A percentile compares a stretch with the other conserved stretches of the same genome.
Conservation (phyloP, 495 filamentous ascomycete species). For the Penicillium fimorum region DNA sequence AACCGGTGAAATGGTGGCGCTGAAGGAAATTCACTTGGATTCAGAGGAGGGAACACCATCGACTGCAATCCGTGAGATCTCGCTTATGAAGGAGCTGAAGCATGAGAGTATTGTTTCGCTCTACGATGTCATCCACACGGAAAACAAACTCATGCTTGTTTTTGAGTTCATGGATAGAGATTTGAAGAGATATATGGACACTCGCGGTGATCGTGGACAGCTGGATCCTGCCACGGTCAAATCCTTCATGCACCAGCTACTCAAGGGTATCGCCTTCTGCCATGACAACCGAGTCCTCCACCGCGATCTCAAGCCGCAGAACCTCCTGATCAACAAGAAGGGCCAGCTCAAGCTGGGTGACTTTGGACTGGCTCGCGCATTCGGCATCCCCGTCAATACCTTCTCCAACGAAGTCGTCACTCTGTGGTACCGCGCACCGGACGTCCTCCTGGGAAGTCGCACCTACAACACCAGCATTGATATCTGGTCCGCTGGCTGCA, state of each 20-base stretch:
- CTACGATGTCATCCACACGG: constrained; percentile 98
- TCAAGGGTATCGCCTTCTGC: constrained; percentile 93
- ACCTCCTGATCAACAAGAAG: constrained; percentile 90
- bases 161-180: constrained; percentile 99
- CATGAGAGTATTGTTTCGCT: constrained; percentile 97
- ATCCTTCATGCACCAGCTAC: constrained; percentile 94
- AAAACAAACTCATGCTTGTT: constrained; percentile 99
- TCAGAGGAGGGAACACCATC: constrained; percentile 97
- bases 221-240: constrained; percentile 86
- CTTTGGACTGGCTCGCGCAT: constrained; percentile 88
- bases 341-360: constrained; percentile 91
- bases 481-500: constrained; percentile 96
- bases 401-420: constrained; percentile 98
- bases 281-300: constrained; percentile 94
- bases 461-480: constrained; percentile 98
- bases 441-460: constrained; percentile 83
- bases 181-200: constrained; percentile 99
- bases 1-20: constrained; percentile 90
- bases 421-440: constrained; percentile 92
- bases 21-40: constrained; percentile 99
- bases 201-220: constrained; percentile 75
- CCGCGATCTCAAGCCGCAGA: constrained; percentile 95
- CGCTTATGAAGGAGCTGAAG: constrained; percentile 98
- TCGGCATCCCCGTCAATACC: constrained; percentile 96
- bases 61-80: constrained; percentile 98